Evolutionary conservation across 1,139 yeast genomes (phyloP).

Genomic region (Yamadazyma diospyri): DNA sequence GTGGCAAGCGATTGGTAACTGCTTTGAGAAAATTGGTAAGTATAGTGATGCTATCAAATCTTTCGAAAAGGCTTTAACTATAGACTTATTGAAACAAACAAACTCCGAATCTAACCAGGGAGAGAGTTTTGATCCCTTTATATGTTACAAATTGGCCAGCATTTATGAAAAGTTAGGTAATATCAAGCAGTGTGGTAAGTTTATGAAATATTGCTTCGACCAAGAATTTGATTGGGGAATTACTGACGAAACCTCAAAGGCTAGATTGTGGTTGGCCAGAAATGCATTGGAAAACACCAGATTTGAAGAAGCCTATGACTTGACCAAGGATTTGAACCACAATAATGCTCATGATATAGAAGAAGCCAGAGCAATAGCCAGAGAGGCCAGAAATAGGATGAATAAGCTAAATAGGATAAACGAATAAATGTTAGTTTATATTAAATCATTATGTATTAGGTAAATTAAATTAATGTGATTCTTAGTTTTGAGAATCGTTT

Average conservation of each 20-base stretch:
- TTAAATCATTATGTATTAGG: conserved; percentile 2
- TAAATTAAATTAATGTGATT: too few relatives aligned
- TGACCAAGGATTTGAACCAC: conserved; percentile 70
- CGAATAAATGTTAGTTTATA: neutral
- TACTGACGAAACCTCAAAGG: conserved; percentile 76
- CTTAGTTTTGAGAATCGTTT: too few relatives aligned
- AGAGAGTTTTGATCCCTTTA: conserved; percentile 38
- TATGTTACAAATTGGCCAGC: conserved; percentile 66
- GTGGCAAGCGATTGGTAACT: conserved; percentile 95
- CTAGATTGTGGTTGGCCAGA: conserved; percentile 84
- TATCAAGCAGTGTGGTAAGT: conserved; percentile 50
- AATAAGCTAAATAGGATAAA: conserved; percentile 8
- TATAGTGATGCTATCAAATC: conserved; percentile 60
- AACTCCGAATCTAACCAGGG: neutral
- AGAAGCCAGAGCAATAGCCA: conserved; percentile 80
- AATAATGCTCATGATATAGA: conserved; percentile 85
- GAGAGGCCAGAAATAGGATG: conserved; percentile 60
- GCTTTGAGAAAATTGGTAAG: conserved; percentile 79
- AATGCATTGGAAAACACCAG: conserved; percentile 55
- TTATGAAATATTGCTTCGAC: conserved; percentile 71
- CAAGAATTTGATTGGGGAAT: conserved; percentile 66
- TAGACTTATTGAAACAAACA: conserved; percentile 29
- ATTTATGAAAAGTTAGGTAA: conserved; percentile 60
- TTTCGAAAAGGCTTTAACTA: conserved; percentile 53
- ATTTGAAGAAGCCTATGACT: conserved; percentile 67